Conservation (phyloP, 345 rosid genomes). For the Euphorbia peplus region DNA sequence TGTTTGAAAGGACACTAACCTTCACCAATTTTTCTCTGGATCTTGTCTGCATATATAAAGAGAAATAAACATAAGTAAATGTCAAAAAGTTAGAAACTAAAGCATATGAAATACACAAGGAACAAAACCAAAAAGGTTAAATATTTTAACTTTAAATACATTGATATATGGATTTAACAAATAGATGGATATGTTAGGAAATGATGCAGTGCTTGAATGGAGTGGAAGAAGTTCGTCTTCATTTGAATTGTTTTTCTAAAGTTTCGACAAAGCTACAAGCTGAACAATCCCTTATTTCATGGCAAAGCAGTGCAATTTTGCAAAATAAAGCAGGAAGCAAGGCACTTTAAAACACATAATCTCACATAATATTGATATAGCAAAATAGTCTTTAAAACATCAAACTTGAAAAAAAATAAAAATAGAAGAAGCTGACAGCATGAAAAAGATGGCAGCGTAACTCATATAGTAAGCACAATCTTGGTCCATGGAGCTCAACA, state of each 20-base stretch:
- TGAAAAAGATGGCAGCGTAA: not conserved
- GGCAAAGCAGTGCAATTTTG: not conserved
- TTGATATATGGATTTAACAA: not conserved
- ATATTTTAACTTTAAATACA: not conserved
- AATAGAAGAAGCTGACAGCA: not conserved
- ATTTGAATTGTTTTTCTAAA: not conserved
- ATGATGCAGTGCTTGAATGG: not conserved
- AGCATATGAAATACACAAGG: slow-evolving; percentile 3
- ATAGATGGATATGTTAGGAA: not conserved
- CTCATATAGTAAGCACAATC: not conserved
- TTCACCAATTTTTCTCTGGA: slow-evolving; percentile 66
- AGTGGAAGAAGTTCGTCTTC: not conserved
- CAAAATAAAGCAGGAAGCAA: not conserved
- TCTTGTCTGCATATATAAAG: slow-evolving; percentile 48
- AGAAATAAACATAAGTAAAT: slow-evolving; percentile 9
- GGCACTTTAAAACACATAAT: not conserved
- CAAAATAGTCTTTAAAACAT: not conserved
- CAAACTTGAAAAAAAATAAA: not conserved
- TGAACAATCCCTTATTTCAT: not conserved
- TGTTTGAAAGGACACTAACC: slow-evolving; percentile 32
- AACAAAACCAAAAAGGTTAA: slow-evolving; percentile 3
- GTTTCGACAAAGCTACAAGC: not conserved
- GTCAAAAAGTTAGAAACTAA: not conserved
- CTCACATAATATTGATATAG: not conserved
- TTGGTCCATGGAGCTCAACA: not conserved